Evolutionary conservation across 2,329 filamentous ascomycete species (phyloP), one percentile per base, ranked within the genome.

Genomic region (Teratosphaeria zuluensis): DNA sequence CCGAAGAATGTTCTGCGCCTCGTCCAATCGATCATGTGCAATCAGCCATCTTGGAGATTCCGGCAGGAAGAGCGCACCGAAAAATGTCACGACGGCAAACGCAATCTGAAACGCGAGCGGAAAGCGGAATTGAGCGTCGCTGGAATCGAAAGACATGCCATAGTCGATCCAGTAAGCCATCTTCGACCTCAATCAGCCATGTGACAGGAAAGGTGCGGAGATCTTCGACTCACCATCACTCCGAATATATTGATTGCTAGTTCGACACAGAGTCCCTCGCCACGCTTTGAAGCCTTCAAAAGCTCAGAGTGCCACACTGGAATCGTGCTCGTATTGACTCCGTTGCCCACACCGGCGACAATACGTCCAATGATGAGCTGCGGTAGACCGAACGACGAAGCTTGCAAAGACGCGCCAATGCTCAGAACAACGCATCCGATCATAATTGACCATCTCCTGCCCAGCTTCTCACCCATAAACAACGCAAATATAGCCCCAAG

Each of bases 401-500:
- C 74, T 59, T 80, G 76, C 1, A 81, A 68, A 52, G 79, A 72
- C 4, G 76, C 77, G 1, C 78, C 78, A 52, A 78, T 68, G 30
- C 68, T 70, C 75, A 80, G 77, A 56, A 80, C 75, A 0, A 73
- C 73, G 0, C 76, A 77, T 9, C 78, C 78, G 3, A 77, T 62
- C 57, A 80, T 64, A 52, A 81, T 73, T 52, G 73, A 74, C 55
- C 74, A 77, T 58, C 75, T 77, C 30, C 79, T 70, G 9, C 79
- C 78, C 2, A 80, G 69, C 0, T 62, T 64, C 38, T 81, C 78
- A 12, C 79, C 78, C 21, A 24, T n/a, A 28, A 28, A 12, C 28
- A 82, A 75, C 30, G 77, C 74, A 4, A 76, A 66, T 33, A 80
- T 68, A 2, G 75, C 81, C 12, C 82, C 82, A 53, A 84, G 70